A percentile compares a stretch with the other conserved stretches of the same genome.
Evolutionary conservation across 2,329 filamentous ascomycete genomes (phyloP).

Genomic region (Monilinia aucupariae): DNA sequence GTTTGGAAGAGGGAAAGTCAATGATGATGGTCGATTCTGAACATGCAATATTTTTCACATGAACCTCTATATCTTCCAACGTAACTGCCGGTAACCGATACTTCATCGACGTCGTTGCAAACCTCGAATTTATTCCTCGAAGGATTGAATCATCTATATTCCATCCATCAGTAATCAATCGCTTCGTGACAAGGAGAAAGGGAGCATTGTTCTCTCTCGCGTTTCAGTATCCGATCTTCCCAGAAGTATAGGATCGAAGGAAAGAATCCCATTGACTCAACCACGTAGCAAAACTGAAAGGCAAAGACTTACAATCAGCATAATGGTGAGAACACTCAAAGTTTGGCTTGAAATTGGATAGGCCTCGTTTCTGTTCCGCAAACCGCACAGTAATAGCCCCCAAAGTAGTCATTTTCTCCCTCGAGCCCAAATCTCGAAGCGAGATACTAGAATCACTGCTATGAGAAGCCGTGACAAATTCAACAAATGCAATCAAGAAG

Average conservation of each 20-base stretch:
- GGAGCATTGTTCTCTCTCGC: not conserved
- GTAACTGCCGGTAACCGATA: constrained; percentile 23
- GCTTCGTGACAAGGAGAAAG: not conserved
- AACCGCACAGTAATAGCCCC: constrained; percentile 14
- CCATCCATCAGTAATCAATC: not conserved
- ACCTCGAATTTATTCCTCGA: constrained; percentile 14
- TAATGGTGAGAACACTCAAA: constrained; percentile 21
- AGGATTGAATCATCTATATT: constrained; percentile 12
- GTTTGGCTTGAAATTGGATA: constrained; percentile 16
- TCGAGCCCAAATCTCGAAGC: not conserved
- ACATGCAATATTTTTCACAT: constrained; percentile 17
- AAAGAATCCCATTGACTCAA: not conserved
- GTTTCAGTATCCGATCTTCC: too few relatives aligned
- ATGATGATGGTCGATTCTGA: constrained; percentile 17
- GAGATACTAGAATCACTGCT: not conserved
- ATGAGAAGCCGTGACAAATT: not conserved
- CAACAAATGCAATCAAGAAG: not conserved
- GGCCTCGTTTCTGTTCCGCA: not conserved
- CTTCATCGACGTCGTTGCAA: constrained; percentile 21
- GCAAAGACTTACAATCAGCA: constrained; percentile 19
- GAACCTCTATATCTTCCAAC: constrained; percentile 23
- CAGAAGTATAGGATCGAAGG: too few relatives aligned
- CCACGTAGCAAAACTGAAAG: not conserved
- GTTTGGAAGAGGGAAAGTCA: not conserved
- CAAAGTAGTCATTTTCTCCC: not conserved